A percentile compares a stretch with the other conserved stretches of the same genome.
Conservation (phyloP, 139 green algal species). For the Haematococcus sp. region DNA sequence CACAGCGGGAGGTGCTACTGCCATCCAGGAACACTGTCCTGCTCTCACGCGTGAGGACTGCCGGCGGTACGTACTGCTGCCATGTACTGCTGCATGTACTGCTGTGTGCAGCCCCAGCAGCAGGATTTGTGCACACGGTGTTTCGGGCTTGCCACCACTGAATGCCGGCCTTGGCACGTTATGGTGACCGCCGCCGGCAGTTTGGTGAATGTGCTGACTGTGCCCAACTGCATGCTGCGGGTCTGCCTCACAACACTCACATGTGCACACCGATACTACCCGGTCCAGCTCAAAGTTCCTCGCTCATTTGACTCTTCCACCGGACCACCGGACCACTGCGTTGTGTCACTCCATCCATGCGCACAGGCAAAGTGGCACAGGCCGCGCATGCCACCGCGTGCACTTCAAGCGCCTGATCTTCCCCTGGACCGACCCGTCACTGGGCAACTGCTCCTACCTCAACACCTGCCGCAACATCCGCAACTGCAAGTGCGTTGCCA, state of each 20-base stretch:
- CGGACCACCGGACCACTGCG: too few species aligned
- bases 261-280: too few species aligned
- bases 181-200: too few species aligned
- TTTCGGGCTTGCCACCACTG: not conserved
- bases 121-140: not conserved
- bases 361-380: conserved; percentile 12
- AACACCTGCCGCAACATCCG: conserved; percentile 79
- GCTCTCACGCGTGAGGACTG: conserved; percentile 83
- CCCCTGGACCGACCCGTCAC: conserved; percentile 65
- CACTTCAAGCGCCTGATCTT: conserved; percentile 59
- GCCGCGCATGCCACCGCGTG: conserved; percentile 33
- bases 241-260: too few species aligned
- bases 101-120: not conserved
- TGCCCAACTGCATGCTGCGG: too few species aligned
- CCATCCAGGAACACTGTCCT: conserved; percentile 71
- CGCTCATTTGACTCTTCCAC: not conserved
- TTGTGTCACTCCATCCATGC: too few species aligned
- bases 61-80: conserved; percentile 21
- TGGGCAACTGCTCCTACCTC: conserved; percentile 86
- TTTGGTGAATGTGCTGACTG: too few species aligned
- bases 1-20: conserved; percentile 57
- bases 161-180: too few species aligned
- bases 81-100: not conserved
- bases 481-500: conserved; percentile 54
- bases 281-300: too few species aligned